A percentile compares a stretch with the other conserved stretches of the same genome.
Conservation (phyloP, 83 land plant genomes). For the Thuja plicata region DNA sequence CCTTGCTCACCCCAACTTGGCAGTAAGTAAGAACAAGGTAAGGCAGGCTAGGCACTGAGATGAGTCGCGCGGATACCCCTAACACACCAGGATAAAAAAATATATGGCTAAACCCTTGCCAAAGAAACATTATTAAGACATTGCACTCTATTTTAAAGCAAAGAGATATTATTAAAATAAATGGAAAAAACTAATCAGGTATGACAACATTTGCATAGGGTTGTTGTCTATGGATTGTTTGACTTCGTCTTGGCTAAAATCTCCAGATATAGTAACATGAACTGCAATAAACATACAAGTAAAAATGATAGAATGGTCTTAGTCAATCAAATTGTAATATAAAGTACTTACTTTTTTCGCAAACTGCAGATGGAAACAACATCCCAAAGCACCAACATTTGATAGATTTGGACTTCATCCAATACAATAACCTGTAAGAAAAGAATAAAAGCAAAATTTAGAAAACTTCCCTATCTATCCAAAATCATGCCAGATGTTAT, state of each 20-base stretch:
- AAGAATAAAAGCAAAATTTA: not conserved
- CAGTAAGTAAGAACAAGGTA: no score
- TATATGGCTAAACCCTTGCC: no score
- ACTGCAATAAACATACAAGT: not conserved
- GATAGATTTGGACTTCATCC: constrained; percentile 17
- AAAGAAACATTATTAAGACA: not conserved
- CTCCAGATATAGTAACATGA: not conserved
- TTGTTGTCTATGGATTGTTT: not conserved
- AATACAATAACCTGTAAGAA: constrained; percentile 8
- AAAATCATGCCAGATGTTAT: not conserved
- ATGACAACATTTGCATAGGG: not conserved
- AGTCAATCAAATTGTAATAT: not conserved
- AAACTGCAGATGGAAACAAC: not conserved
- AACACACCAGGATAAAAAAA: no score
- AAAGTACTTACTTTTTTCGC: constrained; percentile 10
- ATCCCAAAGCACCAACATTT: constrained; percentile 17
- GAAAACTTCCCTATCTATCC: not conserved
- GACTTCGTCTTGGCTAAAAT: not conserved
- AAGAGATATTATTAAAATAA: not conserved
- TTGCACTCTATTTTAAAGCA: not conserved
- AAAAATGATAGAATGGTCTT: not conserved
- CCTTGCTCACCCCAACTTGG: no score
- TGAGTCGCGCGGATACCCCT: no score
- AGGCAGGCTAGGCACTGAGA: no score
- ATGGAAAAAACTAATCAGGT: not conserved